Conservation (phyloP, 345 rosid species). For the Sonneratia caseolaris region DNA sequence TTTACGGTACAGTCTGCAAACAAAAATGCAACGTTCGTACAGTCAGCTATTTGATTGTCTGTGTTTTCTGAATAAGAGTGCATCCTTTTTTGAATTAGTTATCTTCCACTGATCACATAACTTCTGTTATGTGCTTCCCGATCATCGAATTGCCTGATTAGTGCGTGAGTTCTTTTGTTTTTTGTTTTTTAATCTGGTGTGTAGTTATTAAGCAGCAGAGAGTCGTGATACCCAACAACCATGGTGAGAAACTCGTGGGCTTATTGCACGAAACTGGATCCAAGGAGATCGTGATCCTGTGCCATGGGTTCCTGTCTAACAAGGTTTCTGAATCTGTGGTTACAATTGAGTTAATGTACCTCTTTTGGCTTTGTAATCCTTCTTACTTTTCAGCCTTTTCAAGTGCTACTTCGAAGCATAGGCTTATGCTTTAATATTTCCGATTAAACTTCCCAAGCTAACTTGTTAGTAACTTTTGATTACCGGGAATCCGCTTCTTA, state of each 20-base stretch:
- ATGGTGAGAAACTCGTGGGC: conserved; percentile 70
- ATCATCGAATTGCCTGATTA: neutral
- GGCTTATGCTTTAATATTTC: neutral
- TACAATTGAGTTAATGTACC: neutral
- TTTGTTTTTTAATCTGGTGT: neutral
- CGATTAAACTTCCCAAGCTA: neutral
- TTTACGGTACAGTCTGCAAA: no score
- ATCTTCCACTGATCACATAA: neutral
- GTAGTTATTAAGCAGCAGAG: conserved; percentile 27
- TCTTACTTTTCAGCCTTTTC: neutral
- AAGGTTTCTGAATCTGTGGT: conserved; percentile 33
- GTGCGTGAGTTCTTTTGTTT: neutral
- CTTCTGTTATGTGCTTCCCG: neutral
- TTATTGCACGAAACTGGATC: conserved; percentile 69
- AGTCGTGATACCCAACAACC: conserved; percentile 42
- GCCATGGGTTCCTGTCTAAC: conserved; percentile 69
- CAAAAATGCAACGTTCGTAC: no score
- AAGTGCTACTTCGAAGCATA: neutral
- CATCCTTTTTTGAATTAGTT: neutral
- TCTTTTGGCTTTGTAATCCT: neutral
- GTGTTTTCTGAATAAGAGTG: neutral
- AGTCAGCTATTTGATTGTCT: no score
- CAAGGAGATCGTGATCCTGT: conserved; percentile 44
- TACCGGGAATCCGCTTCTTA: neutral
- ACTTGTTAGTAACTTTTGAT: neutral